Evolutionary conservation across 179 eudicot genomes (phyloP).

Genomic region (Nepenthes alata): DNA sequence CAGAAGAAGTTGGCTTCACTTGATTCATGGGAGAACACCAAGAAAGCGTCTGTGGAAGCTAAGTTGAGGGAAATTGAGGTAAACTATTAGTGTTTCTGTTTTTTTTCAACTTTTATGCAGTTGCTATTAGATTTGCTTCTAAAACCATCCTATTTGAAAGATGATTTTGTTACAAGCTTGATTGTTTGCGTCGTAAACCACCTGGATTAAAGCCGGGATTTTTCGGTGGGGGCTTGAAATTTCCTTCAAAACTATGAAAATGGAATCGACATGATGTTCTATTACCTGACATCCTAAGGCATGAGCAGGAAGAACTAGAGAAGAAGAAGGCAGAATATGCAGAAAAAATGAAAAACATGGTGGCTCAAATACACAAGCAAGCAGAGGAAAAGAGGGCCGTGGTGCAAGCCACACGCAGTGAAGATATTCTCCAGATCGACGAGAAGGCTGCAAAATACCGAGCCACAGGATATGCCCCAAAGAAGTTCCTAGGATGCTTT

Average conservation of each 20-base stretch:
- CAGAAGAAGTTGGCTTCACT: constrained; percentile 61
- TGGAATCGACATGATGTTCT: too few species aligned
- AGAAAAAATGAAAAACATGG: constrained; percentile 62
- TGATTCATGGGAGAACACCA: constrained; percentile 71
- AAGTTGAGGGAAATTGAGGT: constrained; percentile 61
- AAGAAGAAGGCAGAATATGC: constrained; percentile 71
- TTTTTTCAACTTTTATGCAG: neutral
- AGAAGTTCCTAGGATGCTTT: constrained; percentile 55
- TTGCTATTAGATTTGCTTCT: neutral
- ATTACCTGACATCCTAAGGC: neutral
- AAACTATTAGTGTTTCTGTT: neutral
- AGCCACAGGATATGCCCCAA: constrained; percentile 54
- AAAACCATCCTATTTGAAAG: neutral
- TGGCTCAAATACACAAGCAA: constrained; percentile 56
- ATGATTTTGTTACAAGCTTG: too few species aligned
- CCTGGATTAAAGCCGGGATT: too few species aligned
- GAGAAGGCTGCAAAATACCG: constrained; percentile 77
- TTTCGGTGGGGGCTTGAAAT: too few species aligned
- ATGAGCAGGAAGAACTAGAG: constrained; percentile 50
- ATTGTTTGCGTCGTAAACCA: too few species aligned
- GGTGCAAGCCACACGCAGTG: constrained; percentile 54
- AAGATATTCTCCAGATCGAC: constrained; percentile 54
- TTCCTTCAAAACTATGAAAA: too few species aligned
- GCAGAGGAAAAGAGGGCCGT: constrained; percentile 83
- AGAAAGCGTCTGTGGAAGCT: constrained; percentile 65